Base-by-base conservation (phyloP, 208 protist species). In the Acanthamoeba pearcei region DNA sequence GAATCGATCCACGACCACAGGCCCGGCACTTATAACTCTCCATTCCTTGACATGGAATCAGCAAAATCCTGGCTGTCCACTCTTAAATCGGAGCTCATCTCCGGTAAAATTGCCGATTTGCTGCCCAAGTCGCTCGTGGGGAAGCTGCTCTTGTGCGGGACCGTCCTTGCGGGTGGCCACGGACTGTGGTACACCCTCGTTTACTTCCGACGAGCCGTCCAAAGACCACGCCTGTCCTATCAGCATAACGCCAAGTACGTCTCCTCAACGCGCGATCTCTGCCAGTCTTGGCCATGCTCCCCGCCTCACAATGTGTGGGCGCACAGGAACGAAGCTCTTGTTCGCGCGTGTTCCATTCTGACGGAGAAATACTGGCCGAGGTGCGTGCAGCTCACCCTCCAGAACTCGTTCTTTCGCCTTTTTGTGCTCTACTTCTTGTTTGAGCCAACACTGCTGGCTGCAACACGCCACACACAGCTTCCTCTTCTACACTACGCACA, bases 281-380 rank as follows among this genome's bases (percentile, higher is more conserved):
- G 13, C 74, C 2, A 13, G n/a, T 35, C 13, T 76, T n/a, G n/a
- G 68, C 22, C 57, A 24, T 3, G 57, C 29, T 74, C 10, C 66
- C 15, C n/a, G 17, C 4, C n/a, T 74, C 22, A 32, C 22, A 13
- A 24, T 76, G 68, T 32, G 29, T 42, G 32, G 29, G 2, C 13
- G 15, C 8, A 1, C 2, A 85, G 76, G 22, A 85, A 85, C n/a
- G 76, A 85, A 85, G 76, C 76, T 1, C 12, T 85, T 5, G 13
- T 85, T 32, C 46, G 46, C 24, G 49, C 49, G 8, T 85, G 76
- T 85, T 35, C 76, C 6, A 42, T 85, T 9, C 76, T 85, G 22
- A 85, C 49, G 46, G 76, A 85, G 76, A 85, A 85, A 22, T 85
- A 85, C 46, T 85, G 76, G 76, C 76, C 76, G 4, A 85, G 76